Percentiles rank a stretch among this genome's conserved stretches.
Conservation (phyloP, 2,329 filamentous ascomycete species). For the Fusarium hainanense region DNA sequence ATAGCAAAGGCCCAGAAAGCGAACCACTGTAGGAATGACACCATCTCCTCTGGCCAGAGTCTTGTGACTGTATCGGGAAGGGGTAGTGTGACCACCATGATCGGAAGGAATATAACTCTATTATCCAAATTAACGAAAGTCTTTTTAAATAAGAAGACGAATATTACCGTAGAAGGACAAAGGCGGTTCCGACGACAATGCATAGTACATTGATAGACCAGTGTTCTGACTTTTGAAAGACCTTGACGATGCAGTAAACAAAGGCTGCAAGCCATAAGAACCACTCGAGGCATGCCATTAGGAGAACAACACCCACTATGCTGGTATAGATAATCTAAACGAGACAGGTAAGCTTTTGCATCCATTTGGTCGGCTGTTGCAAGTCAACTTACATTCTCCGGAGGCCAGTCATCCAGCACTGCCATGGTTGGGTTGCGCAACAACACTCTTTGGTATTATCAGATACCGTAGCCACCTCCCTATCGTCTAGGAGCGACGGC, state of each 20-base stretch:
- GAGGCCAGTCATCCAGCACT: slow-evolving; percentile 61
- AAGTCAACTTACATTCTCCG: slow-evolving; percentile 53
- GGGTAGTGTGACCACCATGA: slow-evolving; percentile 93
- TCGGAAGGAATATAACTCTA: slow-evolving; percentile 86
- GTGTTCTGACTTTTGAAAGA: slow-evolving; percentile 88
- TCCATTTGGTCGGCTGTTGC: not conserved
- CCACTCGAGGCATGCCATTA: slow-evolving; percentile 91
- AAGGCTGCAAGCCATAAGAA: slow-evolving; percentile 95
- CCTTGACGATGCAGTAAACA: slow-evolving; percentile 88
- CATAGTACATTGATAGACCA: slow-evolving; percentile 84
- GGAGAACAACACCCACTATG: slow-evolving; percentile 83
- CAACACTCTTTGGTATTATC: not conserved
- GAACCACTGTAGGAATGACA: slow-evolving; percentile 86
- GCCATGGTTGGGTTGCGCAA: slow-evolving; percentile 53
- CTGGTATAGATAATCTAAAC: slow-evolving; percentile 83
- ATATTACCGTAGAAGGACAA: slow-evolving; percentile 78
- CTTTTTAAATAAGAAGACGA: not conserved
- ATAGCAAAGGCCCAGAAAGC: slow-evolving; percentile 93
- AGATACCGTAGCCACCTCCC: not conserved
- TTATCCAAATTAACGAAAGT: not conserved
- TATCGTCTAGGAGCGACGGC: not conserved
- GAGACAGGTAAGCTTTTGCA: not conserved
- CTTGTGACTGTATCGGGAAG: slow-evolving; percentile 77
- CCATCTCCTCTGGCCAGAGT: slow-evolving; percentile 77
- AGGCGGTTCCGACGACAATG: slow-evolving; percentile 78